phyloP scores from a whole-genome alignment of 148 eudicot species.

The Camellia granthamiana region DNA sequence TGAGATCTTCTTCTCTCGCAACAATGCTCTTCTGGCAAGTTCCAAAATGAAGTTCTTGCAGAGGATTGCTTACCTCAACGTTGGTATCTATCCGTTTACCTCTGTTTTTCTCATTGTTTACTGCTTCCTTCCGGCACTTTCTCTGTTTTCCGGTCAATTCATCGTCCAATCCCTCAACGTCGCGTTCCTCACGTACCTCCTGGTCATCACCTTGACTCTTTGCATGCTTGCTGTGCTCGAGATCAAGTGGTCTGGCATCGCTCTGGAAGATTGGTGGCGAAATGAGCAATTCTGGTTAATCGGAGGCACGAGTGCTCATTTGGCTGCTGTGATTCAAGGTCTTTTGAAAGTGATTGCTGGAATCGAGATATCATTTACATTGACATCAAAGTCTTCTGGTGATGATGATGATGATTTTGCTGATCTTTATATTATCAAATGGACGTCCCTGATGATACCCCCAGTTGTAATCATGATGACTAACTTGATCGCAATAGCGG shows the following conservation, averaged over 20 bases:
- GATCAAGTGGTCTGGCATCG: constrained; percentile 90
- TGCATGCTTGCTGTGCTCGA: constrained; percentile 73
- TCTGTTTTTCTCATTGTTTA: constrained; percentile 85
- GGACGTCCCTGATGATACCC: constrained; percentile 92
- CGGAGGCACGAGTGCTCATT: constrained; percentile 94
- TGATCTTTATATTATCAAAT: constrained; percentile 72
- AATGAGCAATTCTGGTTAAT: constrained; percentile 97
- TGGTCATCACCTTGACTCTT: constrained; percentile 66
- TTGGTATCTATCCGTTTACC: constrained; percentile 93
- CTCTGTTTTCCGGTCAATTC: constrained; percentile 90
- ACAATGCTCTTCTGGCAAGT: constrained; percentile 81
- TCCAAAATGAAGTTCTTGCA: constrained; percentile 69
- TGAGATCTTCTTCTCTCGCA: constrained; percentile 91
- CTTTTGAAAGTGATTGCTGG: constrained; percentile 83
- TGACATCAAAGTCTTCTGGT: constrained; percentile 70
- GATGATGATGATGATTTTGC: constrained; percentile 87
- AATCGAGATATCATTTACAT: constrained; percentile 80
- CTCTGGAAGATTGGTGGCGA: constrained; percentile 93
- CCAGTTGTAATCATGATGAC: constrained; percentile 81
- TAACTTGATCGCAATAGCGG: constrained; percentile 80
- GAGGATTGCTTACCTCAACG: constrained; percentile 79
- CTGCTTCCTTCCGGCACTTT: constrained; percentile 91
- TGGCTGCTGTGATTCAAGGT: constrained; percentile 92
- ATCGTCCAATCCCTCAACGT: constrained; percentile 72
- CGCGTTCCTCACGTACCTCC: constrained; percentile 73